These are phyloP conservation scores for Dendrobium catenatum DNA, from an alignment of 106 monocot genomes.

Conservation along the genomic window DNA sequence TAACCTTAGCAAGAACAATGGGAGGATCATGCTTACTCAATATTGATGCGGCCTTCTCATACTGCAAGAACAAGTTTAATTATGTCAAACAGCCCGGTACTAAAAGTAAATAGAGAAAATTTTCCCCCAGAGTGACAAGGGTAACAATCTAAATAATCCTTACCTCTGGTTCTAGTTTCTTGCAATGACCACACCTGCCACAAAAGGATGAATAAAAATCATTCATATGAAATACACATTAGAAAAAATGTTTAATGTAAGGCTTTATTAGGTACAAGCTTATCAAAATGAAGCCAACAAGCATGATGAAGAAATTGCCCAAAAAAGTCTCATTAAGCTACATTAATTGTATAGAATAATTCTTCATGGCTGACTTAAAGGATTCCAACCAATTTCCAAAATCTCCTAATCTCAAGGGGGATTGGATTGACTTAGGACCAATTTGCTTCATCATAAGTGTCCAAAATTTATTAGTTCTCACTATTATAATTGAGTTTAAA, in stretches of 20 bases:
- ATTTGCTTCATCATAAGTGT: no score
- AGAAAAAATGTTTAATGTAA: background rate
- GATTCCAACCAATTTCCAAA: no score
- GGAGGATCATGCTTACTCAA: slow-evolving; percentile 73
- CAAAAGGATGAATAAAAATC: background rate
- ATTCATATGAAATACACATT: background rate
- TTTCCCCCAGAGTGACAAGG: background rate
- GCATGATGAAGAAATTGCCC: background rate
- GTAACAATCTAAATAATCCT: background rate
- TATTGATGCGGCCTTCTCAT: slow-evolving; percentile 78
- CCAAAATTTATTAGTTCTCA: no score
- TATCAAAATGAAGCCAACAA: background rate
- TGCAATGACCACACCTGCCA: slow-evolving; percentile 93
- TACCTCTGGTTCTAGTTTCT: slow-evolving; percentile 91
- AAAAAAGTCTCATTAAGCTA: background rate
- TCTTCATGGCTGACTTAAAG: no score
- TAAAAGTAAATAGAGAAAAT: background rate
- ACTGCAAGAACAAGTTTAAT: slow-evolving; percentile 29
- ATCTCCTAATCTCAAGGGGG: no score
- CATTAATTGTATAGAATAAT: background rate
- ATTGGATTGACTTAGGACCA: no score
- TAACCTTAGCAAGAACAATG: slow-evolving; percentile 82
- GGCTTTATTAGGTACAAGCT: background rate
- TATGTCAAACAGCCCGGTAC: background rate
- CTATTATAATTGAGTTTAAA: no score